Base-by-base conservation (phyloP, 73 alveolate species). In the Tetrahymena thermophila region DNA sequence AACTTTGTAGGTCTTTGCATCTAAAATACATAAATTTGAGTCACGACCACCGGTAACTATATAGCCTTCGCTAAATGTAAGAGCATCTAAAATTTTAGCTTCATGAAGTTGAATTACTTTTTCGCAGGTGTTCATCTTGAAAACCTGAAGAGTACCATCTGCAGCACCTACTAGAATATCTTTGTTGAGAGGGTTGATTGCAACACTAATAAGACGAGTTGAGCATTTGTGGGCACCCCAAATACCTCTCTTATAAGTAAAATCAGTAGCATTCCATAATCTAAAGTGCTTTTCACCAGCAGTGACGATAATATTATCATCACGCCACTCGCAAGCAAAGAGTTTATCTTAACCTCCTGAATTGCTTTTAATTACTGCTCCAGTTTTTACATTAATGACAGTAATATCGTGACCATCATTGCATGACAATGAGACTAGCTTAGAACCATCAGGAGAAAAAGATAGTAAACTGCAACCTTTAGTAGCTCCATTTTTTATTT, bases 391-490 rank as follows among this genome's bases (percentile, higher is more conserved):
- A 37, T 98, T 98, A 96, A 96, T 98, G 34, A 98, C 97, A 85
- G 99, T 99, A 35, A 98, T 95, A 95, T 97, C 95, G 94, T 98
- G 99, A 94, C 97, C 98, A 83, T 98, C 99, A 96, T 98, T 99
- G 89, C 97, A 97, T 17, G 99, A 99, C 17, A 98, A 95, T 35
- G 98, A 99, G 37, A 98, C 99, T 42, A 98, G 96, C 57, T 96
- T 96, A 94, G 97, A 97, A 55, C 99, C 99, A 98, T 98, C 99
- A 35, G 98, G 97, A 94, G 99, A 98, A 97, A 98, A 98, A 43
- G 98, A 97, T 40, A 98, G 97, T 85, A 97, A 98, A 94, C 97
- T 96, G 85, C 98, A 97, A 50, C 99, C 99, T 94, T 98, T 98
- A 83, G 94, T 94, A 40, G 98, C 97, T 19, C 97, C 98, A 57